A percentile compares a stretch with the other conserved stretches of the same genome.
Evolutionary conservation across 2,329 filamentous ascomycete species (phyloP).

Genomic region (Monilinia aucupariae): DNA sequence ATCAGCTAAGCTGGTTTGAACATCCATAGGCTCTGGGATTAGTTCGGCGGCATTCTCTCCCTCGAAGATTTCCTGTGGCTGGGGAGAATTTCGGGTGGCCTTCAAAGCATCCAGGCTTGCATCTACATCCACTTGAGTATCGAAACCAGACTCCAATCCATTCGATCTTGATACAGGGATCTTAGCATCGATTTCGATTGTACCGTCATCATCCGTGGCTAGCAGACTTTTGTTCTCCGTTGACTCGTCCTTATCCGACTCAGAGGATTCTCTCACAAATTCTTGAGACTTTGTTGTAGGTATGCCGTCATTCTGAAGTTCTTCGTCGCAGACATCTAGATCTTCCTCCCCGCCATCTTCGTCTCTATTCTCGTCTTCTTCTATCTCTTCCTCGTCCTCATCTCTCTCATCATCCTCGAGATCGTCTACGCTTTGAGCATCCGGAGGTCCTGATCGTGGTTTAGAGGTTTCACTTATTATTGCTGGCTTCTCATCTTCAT

Average conservation of each 20-base stretch:
- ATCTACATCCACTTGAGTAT: background rate
- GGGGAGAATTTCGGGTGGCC: background rate
- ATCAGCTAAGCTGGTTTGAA: background rate
- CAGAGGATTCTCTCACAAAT: constrained; percentile 1
- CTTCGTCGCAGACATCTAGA: background rate
- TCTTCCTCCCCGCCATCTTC: constrained; percentile 8
- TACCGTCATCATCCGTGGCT: background rate
- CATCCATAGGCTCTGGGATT: background rate
- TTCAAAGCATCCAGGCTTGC: background rate
- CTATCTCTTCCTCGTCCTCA: constrained; percentile 16
- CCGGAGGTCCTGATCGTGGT: constrained; percentile 13
- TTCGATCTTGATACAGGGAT: background rate
- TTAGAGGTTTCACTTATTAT: constrained; percentile 29
- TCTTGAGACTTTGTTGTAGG: background rate
- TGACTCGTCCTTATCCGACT: background rate
- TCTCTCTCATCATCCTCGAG: constrained; percentile 16
- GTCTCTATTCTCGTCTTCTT: constrained; percentile 12
- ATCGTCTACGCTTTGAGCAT: constrained; percentile 3
- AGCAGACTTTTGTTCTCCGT: background rate
- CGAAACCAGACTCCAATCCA: background rate
- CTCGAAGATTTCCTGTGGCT: background rate
- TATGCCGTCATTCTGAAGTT: background rate
- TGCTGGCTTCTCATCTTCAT: constrained; percentile 7
- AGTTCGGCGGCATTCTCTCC: background rate
- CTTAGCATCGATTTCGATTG: background rate